phyloP scores from a whole-genome alignment of 495 filamentous ascomycete genomes.

The Opeltia flavorubescens region DNA sequence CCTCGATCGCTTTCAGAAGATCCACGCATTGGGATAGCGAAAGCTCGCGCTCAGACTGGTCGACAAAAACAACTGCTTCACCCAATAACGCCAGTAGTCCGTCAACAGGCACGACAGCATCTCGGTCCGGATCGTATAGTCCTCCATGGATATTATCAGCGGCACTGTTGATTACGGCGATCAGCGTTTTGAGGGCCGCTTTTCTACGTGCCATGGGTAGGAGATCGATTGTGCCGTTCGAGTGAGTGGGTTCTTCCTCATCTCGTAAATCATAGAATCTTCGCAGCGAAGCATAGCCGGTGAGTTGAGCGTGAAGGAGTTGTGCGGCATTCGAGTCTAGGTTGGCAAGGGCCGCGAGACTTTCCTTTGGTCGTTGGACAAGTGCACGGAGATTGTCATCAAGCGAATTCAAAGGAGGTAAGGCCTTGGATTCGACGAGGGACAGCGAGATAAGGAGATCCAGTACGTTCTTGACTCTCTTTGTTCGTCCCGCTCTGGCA shows the following conservation, averaged over 20 bases:
- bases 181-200: constrained; percentile 55
- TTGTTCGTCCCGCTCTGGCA: constrained; percentile 56
- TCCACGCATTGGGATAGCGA: constrained; percentile 53
- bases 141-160: constrained; percentile 81
- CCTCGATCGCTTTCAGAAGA: constrained; percentile 68
- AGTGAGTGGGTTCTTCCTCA: constrained; percentile 29
- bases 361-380: constrained; percentile 49
- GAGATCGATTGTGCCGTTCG: constrained; percentile 28
- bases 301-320: constrained; percentile 68
- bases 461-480: constrained; percentile 66
- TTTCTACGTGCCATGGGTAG: constrained; percentile 40
- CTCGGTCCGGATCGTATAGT: constrained; percentile 62
- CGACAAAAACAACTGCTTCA: constrained; percentile 62
- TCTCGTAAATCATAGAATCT: constrained; percentile 82
- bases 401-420: constrained; percentile 50
- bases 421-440: constrained; percentile 67
- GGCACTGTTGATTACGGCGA: constrained; percentile 67
- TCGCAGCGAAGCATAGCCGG: constrained; percentile 76
- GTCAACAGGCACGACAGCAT: constrained; percentile 72
- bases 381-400: constrained; percentile 53
- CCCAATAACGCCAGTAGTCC: constrained; percentile 71
- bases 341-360: constrained; percentile 47
- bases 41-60: constrained; percentile 37
- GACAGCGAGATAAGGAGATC: constrained; percentile 78
- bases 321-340: constrained; percentile 63